Conservation (phyloP, 2,329 filamentous ascomycete species). For the Neofusicoccum laricinum region DNA sequence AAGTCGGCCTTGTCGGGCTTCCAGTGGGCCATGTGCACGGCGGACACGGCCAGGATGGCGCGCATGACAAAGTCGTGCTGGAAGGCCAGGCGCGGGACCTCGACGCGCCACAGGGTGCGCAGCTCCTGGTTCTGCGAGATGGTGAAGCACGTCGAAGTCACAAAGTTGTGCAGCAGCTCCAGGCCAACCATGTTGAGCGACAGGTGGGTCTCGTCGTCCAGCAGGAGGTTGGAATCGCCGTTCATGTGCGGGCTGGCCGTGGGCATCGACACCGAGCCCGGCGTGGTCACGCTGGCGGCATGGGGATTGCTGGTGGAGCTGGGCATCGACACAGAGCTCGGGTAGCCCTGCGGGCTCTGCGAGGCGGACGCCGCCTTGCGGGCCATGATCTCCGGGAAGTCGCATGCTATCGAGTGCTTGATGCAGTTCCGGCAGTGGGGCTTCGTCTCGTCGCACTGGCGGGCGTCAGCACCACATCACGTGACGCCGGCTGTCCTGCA, state of each 20-base stretch:
- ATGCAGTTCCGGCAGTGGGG: conserved; percentile 31
- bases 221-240: not conserved
- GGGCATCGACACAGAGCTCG: not conserved
- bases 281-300: not conserved
- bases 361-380: not conserved
- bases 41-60: conserved; percentile 42
- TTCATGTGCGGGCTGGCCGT: not conserved
- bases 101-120: conserved; percentile 22
- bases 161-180: conserved; percentile 32
- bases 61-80: conserved; percentile 44
- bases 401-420: conserved; percentile 29
- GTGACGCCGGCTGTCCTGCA: not conserved
- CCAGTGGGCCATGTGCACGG: conserved; percentile 41
- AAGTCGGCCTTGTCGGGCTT: conserved; percentile 3
- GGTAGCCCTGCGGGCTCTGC: not conserved
- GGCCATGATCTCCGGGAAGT: conserved; percentile 20
- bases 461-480: not conserved
- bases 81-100: conserved; percentile 35
- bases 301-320: not conserved
- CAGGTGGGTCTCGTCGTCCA: conserved; percentile 4
- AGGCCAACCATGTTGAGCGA: conserved; percentile 20
- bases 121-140: conserved; percentile 22
- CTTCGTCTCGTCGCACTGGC: conserved; percentile 31
- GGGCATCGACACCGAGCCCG: not conserved
- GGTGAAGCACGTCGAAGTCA: conserved; percentile 27